Percentiles rank a stretch among this genome's conserved stretches.
Conservation (phyloP, 1,139 yeast species). For the Candida labiduridarum region DNA sequence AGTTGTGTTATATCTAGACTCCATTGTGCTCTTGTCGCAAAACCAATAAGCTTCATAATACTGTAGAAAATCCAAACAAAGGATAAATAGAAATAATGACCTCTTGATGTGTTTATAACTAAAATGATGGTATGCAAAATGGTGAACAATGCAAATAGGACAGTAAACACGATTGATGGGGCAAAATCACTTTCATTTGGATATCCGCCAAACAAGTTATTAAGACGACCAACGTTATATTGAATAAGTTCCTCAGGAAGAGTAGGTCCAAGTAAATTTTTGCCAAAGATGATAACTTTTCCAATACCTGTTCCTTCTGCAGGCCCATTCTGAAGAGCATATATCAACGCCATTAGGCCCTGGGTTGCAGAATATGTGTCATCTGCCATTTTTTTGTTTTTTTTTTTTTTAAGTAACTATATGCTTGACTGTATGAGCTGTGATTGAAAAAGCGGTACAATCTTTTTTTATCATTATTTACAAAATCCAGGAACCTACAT, state of each 20-base stretch:
- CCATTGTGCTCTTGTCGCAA: slow-evolving; percentile 35
- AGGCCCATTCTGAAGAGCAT: slow-evolving; percentile 19
- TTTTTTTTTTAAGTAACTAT: neutral
- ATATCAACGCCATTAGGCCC: slow-evolving; percentile 22
- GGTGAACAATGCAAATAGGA: slow-evolving; percentile 27
- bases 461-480: neutral
- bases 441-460: neutral
- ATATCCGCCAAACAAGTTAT: slow-evolving; percentile 39
- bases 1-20: slow-evolving; percentile 25
- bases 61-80: slow-evolving; percentile 36
- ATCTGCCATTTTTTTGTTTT: slow-evolving; percentile 2
- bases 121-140: slow-evolving; percentile 31
- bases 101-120: slow-evolving; percentile 32
- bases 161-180: slow-evolving; percentile 36
- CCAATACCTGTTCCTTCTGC: slow-evolving; percentile 28
- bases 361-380: slow-evolving; percentile 21
- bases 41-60: slow-evolving; percentile 33
- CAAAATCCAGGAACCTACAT: too few species aligned
- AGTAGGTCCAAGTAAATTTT: slow-evolving; percentile 25
- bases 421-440: neutral
- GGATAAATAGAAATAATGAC: slow-evolving; percentile 39
- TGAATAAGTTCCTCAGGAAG: slow-evolving; percentile 24
- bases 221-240: slow-evolving; percentile 22
- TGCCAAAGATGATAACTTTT: slow-evolving; percentile 21
- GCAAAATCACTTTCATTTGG: slow-evolving; percentile 31